Conservation (phyloP, 306 rosid species). For the Gleditsia sinensis region DNA sequence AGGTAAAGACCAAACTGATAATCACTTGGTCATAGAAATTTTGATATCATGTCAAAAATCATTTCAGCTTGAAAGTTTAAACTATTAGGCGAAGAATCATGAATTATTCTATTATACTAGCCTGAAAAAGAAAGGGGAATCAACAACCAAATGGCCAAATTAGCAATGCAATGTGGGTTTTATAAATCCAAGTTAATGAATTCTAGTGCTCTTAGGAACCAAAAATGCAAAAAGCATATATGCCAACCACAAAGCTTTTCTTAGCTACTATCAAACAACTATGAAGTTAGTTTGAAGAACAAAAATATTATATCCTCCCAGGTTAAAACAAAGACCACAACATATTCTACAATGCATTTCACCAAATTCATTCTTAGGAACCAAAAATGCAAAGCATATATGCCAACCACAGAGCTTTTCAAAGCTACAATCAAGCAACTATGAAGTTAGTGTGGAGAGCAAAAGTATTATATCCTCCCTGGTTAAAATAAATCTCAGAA, state of each 20-base stretch:
- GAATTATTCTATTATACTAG: too few relatives aligned
- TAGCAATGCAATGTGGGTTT: too few relatives aligned
- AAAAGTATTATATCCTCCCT: slow-evolving; percentile 7
- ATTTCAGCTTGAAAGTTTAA: too few relatives aligned
- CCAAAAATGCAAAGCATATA: background rate
- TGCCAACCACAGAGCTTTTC: background rate
- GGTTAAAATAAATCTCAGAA: background rate
- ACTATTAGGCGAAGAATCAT: too few relatives aligned
- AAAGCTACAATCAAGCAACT: background rate
- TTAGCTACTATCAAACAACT: background rate
- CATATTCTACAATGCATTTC: too few relatives aligned
- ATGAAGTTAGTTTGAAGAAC: background rate
- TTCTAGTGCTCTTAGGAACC: background rate
- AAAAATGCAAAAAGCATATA: background rate
- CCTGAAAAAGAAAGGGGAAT: too few relatives aligned
- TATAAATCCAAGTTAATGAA: too few relatives aligned
- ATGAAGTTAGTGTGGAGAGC: background rate
- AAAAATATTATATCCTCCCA: slow-evolving; percentile 7
- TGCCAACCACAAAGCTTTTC: background rate
- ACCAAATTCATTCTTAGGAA: too few relatives aligned
- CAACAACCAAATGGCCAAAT: too few relatives aligned
- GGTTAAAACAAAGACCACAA: background rate
- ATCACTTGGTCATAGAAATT: too few relatives aligned
- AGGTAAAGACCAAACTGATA: too few relatives aligned
- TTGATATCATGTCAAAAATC: too few relatives aligned